Conservation (phyloP, 2,329 filamentous ascomycete genomes). For the Fusarium irregulare region DNA sequence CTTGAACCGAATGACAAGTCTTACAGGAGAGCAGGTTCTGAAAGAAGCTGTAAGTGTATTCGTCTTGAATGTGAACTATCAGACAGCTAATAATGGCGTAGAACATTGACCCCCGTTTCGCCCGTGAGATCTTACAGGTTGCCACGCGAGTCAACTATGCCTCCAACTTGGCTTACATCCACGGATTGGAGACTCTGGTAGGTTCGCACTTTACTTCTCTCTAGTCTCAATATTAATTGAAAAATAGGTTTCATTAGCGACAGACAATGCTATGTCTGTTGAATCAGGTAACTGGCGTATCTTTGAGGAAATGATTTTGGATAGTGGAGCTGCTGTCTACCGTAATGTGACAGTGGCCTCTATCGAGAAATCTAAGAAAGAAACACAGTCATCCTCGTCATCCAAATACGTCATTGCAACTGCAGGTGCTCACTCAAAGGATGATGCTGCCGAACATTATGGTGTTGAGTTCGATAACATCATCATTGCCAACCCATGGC, state of each 20-base stretch:
- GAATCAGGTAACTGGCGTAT: constrained; percentile 94
- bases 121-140: constrained; percentile 86
- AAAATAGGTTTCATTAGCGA: constrained; percentile 81
- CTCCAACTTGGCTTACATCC: constrained; percentile 85
- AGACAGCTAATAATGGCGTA: constrained; percentile 44
- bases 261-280: constrained; percentile 83
- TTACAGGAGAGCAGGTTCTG: constrained; percentile 81
- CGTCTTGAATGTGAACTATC: too few species aligned
- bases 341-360: constrained; percentile 75
- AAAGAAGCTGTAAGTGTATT: constrained; percentile 63
- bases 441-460: constrained; percentile 52
- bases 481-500: constrained; percentile 84
- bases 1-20: constrained; percentile 71
- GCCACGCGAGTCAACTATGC: constrained; percentile 95
- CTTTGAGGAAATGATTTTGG: constrained; percentile 82
- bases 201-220: constrained; percentile 1
- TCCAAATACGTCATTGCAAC: constrained; percentile 62
- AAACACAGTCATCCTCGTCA: constrained; percentile 50
- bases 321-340: constrained; percentile 69
- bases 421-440: constrained; percentile 38
- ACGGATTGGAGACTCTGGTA: constrained; percentile 88
- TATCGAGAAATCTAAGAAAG: constrained; percentile 64
- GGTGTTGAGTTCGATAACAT: constrained; percentile 78
- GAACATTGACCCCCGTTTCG: constrained; percentile 71
- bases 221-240: constrained; percentile 5